phyloP scores from a whole-genome alignment of 306 rosid genomes.

The Vachellia pachyceras region DNA sequence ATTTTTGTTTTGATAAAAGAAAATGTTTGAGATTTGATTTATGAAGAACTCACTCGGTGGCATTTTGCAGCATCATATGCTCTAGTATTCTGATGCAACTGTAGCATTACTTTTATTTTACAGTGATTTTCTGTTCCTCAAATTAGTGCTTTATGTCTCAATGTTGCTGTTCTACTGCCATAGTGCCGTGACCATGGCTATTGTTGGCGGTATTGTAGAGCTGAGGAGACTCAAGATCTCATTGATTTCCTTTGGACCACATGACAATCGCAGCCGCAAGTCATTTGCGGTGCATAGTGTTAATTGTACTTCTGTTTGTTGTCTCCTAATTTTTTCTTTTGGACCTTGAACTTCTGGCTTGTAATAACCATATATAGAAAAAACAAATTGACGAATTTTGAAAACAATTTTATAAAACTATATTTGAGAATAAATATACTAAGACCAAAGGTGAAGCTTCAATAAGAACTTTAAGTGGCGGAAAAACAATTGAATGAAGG shows the following conservation, averaged over 20 bases:
- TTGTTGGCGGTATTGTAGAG: background rate
- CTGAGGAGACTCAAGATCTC: background rate
- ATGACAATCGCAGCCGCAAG: background rate
- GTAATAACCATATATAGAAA: too few relatives aligned
- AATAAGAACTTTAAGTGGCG: too few relatives aligned
- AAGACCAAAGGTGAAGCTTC: too few relatives aligned
- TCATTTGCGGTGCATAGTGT: background rate
- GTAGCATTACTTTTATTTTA: background rate
- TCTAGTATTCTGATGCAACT: slow-evolving; percentile 14
- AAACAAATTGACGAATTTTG: too few relatives aligned
- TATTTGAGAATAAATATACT: too few relatives aligned
- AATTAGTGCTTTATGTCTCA: background rate
- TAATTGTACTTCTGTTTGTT: background rate
- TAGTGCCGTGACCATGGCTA: background rate
- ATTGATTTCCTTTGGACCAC: background rate
- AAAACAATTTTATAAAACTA: too few relatives aligned
- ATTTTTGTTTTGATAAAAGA: slow-evolving; percentile 32
- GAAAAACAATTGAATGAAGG: too few relatives aligned
- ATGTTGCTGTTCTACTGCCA: background rate
- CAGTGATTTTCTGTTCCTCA: background rate
- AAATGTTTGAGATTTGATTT: slow-evolving; percentile 25
- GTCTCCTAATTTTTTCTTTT: too few relatives aligned
- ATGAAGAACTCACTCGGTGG: slow-evolving; percentile 30
- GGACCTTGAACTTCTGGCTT: too few relatives aligned
- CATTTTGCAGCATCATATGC: slow-evolving; percentile 21